Percentiles rank a stretch among this genome's conserved stretches.
Conservation (phyloP, 2,329 filamentous ascomycete genomes). For the Fonsecaea monophora region DNA sequence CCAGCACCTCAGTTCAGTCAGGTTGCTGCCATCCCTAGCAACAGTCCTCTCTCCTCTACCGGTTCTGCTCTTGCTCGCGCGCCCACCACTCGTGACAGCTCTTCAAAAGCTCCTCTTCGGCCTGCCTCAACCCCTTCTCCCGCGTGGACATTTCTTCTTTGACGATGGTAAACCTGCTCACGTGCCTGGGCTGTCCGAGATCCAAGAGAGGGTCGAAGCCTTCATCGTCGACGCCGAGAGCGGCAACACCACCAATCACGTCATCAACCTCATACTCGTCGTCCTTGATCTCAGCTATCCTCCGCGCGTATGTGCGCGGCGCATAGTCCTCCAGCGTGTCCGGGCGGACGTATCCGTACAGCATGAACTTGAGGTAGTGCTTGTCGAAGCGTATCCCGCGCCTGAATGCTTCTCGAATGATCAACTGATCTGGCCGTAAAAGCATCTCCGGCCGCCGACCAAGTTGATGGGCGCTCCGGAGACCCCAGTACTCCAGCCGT, state of each 20-base stretch:
- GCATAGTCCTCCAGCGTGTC: conserved; percentile 59
- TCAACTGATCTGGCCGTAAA: conserved; percentile 41
- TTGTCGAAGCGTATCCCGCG: conserved; percentile 35
- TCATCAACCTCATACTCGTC: conserved; percentile 39
- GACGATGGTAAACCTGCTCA: conserved; percentile 34
- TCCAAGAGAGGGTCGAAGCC: conserved; percentile 37
- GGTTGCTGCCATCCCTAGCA: no score
- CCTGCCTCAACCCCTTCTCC: conserved; percentile 21
- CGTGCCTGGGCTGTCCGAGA: conserved; percentile 27
- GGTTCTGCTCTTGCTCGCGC: conserved; percentile 6
- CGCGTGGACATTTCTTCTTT: conserved; percentile 20
- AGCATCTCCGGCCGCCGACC: conserved; percentile 31
- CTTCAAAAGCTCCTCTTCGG: conserved; percentile 24
- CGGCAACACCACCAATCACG: conserved; percentile 35
- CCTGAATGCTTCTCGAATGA: conserved; percentile 40
- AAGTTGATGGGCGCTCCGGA: conserved; percentile 10
- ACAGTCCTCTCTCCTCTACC: not conserved
- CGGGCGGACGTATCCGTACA: conserved; percentile 68
- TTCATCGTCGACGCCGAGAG: conserved; percentile 34
- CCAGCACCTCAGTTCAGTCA: no score
- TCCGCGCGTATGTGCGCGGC: conserved; percentile 50
- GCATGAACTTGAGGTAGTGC: conserved; percentile 37
- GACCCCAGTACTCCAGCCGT: conserved; percentile 65
- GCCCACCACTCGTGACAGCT: conserved; percentile 32
- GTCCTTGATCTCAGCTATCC: conserved; percentile 29